A percentile compares a stretch with the other conserved stretches of the same genome.
Conservation (phyloP, 2,329 filamentous ascomycete genomes). For the Penicillium sp. region DNA sequence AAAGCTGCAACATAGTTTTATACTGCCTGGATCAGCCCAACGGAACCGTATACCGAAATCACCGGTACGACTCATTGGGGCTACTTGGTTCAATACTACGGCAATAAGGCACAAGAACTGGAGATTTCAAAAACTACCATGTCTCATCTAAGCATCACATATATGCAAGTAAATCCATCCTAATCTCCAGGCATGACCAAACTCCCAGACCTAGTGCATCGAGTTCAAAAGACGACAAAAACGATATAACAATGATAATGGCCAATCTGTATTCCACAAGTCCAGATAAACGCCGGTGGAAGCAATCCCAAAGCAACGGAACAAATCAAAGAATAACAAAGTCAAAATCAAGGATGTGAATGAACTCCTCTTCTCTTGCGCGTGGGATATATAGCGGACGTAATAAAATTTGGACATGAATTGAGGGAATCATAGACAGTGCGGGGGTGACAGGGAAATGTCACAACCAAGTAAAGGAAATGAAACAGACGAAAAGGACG, state of each 20-base stretch:
- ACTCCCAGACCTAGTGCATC: slow-evolving; percentile 22
- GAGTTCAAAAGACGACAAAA: background rate
- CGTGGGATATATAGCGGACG: slow-evolving; percentile 25
- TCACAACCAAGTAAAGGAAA: background rate
- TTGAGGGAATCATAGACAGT: slow-evolving; percentile 2
- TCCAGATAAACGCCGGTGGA: slow-evolving; percentile 17
- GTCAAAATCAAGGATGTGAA: background rate
- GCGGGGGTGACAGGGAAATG: background rate
- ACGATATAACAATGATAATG: slow-evolving; percentile 9
- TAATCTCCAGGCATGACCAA: slow-evolving; percentile 2
- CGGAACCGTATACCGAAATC: too few species aligned
- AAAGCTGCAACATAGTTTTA: too few species aligned
- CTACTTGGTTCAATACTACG: background rate
- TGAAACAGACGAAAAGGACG: background rate
- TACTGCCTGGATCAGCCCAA: too few species aligned
- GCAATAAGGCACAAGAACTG: background rate
- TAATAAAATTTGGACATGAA: slow-evolving; percentile 8
- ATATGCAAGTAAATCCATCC: slow-evolving; percentile 7
- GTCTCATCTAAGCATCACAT: slow-evolving; percentile 21
- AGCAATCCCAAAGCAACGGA: slow-evolving; percentile 1
- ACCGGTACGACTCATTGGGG: too few species aligned
- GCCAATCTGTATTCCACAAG: slow-evolving; percentile 24
- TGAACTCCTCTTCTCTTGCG: slow-evolving; percentile 20
- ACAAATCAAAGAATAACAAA: background rate
- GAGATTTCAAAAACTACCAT: background rate